Base-by-base conservation (phyloP, 345 rosid genomes). In the Corchorus capsularis region DNA sequence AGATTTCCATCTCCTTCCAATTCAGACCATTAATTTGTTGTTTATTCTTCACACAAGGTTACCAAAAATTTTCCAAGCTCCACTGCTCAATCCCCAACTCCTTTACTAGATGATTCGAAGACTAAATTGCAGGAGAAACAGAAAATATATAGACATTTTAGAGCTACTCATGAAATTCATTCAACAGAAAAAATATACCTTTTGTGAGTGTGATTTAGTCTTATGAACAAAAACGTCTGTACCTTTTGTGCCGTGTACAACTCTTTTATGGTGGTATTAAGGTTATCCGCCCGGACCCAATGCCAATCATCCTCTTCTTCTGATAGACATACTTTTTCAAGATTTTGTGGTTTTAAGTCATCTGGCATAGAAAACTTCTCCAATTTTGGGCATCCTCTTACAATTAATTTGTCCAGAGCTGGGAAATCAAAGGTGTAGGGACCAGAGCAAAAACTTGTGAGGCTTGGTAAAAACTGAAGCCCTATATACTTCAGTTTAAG, bases 391-490 rank as follows among this genome's bases (percentile, higher is more conserved):
- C 72, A 69, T 14, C 27, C 57, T 0, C n/a, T 50, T 69, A 57
- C 72, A 50, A 49, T 11, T 8, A 69, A 49, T 15, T 69, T 15
- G 32, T 15, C 59, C 72, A 69, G 16, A 27, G 43, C 49, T 69
- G 72, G 72, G 57, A 69, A 32, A 20, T 46, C 43, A 20, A 76
- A 64, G 60, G 12, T 6, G n/a, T 19, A 7, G 52, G 3, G 0
- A 3, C 65, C 75, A 3, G 53, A 72, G 65, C 75, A 72, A 10
- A 76, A 69, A 43, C 75, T 32, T 2, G 8, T n/a, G 11, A 82
- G 79, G 39, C 16, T 56, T 17, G 75, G 75, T 37, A 82, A 61
- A 46, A 16, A 46, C 13, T 35, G 5, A 55, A 82, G 84, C 5
- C 6, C 16, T 49, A 82, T 32, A 66, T 35, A 10, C 46, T 72